phyloP scores from a whole-genome alignment of 805 yeast genomes.

The Isabelozyma heimii region DNA sequence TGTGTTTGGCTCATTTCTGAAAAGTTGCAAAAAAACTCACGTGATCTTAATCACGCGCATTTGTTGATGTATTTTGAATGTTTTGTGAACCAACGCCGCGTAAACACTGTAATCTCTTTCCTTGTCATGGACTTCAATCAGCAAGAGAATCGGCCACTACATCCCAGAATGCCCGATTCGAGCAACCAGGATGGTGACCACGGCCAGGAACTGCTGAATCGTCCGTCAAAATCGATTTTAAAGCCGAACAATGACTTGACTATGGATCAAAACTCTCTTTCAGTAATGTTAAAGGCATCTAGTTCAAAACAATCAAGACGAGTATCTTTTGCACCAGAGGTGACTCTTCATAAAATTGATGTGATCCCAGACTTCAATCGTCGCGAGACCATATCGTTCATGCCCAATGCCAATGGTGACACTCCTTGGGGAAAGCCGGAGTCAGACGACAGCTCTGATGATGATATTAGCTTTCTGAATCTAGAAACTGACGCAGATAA shows the following conservation, averaged over 20 bases:
- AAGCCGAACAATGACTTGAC: slow-evolving; percentile 1
- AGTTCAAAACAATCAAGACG: slow-evolving; percentile 34
- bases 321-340: slow-evolving; percentile 78
- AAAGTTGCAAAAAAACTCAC: not conserved
- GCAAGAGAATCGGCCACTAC: not conserved
- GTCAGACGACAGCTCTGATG: slow-evolving; percentile 16
- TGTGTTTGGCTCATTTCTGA: too few species aligned
- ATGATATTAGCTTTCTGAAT: slow-evolving; percentile 2
- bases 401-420: slow-evolving; percentile 7
- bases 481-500: slow-evolving; percentile 3
- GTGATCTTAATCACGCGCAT: not conserved
- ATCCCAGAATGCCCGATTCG: not conserved
- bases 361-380: slow-evolving; percentile 24
- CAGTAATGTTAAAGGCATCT: not conserved
- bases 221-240: not conserved
- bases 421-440: slow-evolving; percentile 9
- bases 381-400: slow-evolving; percentile 25
- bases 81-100: not conserved
- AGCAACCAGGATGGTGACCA: not conserved
- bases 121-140: not conserved
- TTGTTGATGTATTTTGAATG: not conserved
- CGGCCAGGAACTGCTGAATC: not conserved
- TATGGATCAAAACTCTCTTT: not conserved
- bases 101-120: not conserved
- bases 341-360: slow-evolving; percentile 58